Percentiles rank a stretch among this genome's conserved stretches.
These are phyloP conservation scores for Phialocephala sp. DNA, from an alignment of 2,329 filamentous ascomycete species.

Conservation along the genomic window DNA sequence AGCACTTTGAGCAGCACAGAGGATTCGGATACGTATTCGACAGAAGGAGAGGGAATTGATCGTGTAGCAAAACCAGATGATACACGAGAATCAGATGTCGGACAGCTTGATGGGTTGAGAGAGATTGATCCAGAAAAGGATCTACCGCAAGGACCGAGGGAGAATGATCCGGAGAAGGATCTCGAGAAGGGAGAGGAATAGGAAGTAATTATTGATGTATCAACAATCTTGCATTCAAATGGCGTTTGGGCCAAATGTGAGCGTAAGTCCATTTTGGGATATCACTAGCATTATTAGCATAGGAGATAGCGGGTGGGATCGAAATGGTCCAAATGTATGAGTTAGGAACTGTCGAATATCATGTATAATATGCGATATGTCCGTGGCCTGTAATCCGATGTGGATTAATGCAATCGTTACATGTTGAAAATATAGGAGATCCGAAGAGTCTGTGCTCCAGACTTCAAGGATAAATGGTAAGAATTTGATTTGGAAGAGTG, in stretches of 20 bases:
- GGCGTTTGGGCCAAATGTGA: not conserved
- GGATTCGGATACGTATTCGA: constrained; percentile 13
- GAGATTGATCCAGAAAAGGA: not conserved
- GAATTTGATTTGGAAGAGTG: too few relatives aligned
- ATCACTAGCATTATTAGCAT: not conserved
- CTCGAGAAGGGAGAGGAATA: constrained; percentile 25
- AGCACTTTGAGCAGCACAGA: constrained; percentile 10
- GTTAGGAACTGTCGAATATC: not conserved
- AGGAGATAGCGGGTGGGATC: not conserved
- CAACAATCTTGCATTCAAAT: not conserved
- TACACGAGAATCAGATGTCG: constrained; percentile 12
- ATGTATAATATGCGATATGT: not conserved
- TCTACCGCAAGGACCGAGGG: not conserved
- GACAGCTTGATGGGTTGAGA: constrained; percentile 14
- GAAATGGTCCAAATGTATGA: not conserved
- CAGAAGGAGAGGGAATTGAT: constrained; percentile 17
- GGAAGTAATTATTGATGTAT: not conserved
- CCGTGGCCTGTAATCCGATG: too few relatives aligned
- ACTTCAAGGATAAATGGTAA: too few relatives aligned
- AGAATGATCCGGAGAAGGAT: constrained; percentile 17
- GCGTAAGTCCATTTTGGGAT: not conserved
- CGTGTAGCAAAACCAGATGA: constrained; percentile 19
- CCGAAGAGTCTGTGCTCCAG: too few relatives aligned
- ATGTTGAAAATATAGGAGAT: too few relatives aligned
- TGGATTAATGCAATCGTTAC: too few relatives aligned